phyloP scores from a whole-genome alignment of 768 basidiomycete species.

The Dendrothele bispora region DNA sequence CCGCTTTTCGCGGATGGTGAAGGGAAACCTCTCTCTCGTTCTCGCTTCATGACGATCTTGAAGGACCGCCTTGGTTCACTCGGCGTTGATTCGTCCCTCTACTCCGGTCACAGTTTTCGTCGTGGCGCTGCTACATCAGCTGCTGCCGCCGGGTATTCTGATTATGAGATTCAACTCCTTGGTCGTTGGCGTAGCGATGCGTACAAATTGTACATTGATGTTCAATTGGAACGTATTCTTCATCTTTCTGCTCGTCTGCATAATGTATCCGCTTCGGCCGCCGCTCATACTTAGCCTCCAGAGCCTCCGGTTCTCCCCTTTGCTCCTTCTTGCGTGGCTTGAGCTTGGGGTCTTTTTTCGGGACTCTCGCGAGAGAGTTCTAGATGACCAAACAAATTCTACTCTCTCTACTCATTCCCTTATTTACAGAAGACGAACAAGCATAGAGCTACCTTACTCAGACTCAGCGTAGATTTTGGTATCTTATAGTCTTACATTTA shows the following conservation, averaged over 20 bases:
- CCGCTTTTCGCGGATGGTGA: not conserved
- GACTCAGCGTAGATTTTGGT: too few species aligned
- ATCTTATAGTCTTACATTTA: too few species aligned
- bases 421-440: too few species aligned
- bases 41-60: not conserved
- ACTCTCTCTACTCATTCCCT: too few species aligned
- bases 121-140: constrained; percentile 29
- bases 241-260: constrained; percentile 32
- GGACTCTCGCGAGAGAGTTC: too few species aligned
- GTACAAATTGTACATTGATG: constrained; percentile 39
- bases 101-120: constrained; percentile 28
- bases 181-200: constrained; percentile 36
- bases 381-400: too few species aligned
- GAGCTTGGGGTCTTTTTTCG: too few species aligned
- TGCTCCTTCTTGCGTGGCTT: too few species aligned
- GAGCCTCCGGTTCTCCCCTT: not conserved
- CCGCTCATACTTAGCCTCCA: too few species aligned
- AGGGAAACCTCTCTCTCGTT: not conserved
- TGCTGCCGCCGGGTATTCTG: constrained; percentile 25
- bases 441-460: too few species aligned
- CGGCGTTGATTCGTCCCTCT: too few species aligned
- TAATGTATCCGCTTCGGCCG: constrained; percentile 9
- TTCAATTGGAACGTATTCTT: constrained; percentile 19
- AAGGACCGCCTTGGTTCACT: too few species aligned
- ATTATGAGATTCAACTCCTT: constrained; percentile 36